Conservation (phyloP, 1,284 basidiomycete genomes). For the Ceratorhiza oryzae-sativae region DNA sequence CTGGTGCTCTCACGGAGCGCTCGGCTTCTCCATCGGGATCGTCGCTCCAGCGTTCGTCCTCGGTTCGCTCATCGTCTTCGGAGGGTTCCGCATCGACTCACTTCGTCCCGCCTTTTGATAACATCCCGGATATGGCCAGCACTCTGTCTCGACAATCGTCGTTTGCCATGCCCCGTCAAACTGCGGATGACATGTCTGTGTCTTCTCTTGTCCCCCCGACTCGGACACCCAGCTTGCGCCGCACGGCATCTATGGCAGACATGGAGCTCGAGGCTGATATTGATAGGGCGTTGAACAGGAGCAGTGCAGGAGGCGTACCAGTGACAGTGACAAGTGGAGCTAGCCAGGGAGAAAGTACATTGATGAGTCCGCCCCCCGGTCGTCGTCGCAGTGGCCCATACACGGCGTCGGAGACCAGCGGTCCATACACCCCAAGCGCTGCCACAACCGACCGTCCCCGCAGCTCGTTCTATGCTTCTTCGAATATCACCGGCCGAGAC, state of each 20-base stretch:
- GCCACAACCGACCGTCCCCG: slow-evolving; percentile 13
- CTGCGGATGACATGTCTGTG: slow-evolving; percentile 41
- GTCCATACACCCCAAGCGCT: slow-evolving; percentile 24
- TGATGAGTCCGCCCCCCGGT: slow-evolving; percentile 68
- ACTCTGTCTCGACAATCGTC: slow-evolving; percentile 56
- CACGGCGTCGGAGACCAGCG: slow-evolving; percentile 5
- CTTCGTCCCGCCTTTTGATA: slow-evolving; percentile 71
- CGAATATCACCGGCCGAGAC: slow-evolving; percentile 16
- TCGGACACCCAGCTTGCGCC: slow-evolving; percentile 64
- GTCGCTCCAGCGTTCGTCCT: slow-evolving; percentile 60
- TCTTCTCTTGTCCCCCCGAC: slow-evolving; percentile 61
- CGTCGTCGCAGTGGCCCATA: slow-evolving; percentile 40
- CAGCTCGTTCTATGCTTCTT: slow-evolving; percentile 30
- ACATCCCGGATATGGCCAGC: slow-evolving; percentile 71
- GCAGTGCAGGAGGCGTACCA: slow-evolving; percentile 56
- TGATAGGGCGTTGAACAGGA: slow-evolving; percentile 34
- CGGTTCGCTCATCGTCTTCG: slow-evolving; percentile 66
- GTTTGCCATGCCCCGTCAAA: slow-evolving; percentile 48
- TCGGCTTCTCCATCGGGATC: slow-evolving; percentile 46
- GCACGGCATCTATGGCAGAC: slow-evolving; percentile 78
- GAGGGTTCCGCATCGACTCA: slow-evolving; percentile 75
- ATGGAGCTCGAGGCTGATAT: slow-evolving; percentile 55
- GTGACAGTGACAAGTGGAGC: slow-evolving; percentile 66
- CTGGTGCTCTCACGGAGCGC: slow-evolving; percentile 57
- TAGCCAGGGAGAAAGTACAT: slow-evolving; percentile 59